phyloP scores from a whole-genome alignment of 345 rosid species.

The Gynandropsis gynandra region DNA sequence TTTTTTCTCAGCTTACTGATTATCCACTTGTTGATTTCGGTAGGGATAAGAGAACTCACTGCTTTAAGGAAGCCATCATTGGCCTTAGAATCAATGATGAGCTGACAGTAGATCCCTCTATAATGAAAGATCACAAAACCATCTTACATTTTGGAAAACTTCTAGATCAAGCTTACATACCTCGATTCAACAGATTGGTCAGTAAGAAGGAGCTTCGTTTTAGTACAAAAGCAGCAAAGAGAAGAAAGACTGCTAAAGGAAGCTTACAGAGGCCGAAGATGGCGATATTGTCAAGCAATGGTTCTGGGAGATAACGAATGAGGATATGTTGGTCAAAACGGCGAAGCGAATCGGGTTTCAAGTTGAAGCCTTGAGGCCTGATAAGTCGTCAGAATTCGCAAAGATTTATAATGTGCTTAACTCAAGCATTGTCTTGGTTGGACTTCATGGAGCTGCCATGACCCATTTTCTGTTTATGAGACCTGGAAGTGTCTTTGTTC shows the following conservation, averaged over 20 bases:
- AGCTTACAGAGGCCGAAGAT: conserved; percentile 61
- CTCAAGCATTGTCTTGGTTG: too few species aligned
- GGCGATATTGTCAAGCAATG: conserved; percentile 54
- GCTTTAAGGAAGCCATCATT: too few species aligned
- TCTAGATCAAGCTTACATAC: conserved; percentile 53
- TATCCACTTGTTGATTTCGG: too few species aligned
- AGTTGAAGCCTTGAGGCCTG: conserved; percentile 56
- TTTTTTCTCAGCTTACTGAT: too few species aligned
- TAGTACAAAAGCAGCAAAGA: conserved; percentile 11
- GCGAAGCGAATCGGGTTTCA: conserved; percentile 60
- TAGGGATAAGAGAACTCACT: too few species aligned
- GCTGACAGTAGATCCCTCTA: too few species aligned
- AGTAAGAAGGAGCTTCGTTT: conserved; percentile 25
- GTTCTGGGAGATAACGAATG: conserved; percentile 62
- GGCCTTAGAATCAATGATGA: too few species aligned
- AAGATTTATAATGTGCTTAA: conserved; percentile 65
- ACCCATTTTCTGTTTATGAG: conserved; percentile 74
- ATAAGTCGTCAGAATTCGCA: conserved; percentile 50
- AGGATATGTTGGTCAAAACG: conserved; percentile 44
- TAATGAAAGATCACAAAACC: conserved; percentile 41
- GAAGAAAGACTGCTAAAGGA: conserved; percentile 4
- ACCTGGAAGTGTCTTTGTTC: conserved; percentile 60
- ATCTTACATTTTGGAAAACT: conserved; percentile 50
- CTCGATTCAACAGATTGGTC: conserved; percentile 41
- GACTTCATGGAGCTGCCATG: too few species aligned